These are phyloP conservation scores for Dalbergia cultrata DNA, from an alignment of 306 rosid genomes.

Conservation along the genomic window DNA sequence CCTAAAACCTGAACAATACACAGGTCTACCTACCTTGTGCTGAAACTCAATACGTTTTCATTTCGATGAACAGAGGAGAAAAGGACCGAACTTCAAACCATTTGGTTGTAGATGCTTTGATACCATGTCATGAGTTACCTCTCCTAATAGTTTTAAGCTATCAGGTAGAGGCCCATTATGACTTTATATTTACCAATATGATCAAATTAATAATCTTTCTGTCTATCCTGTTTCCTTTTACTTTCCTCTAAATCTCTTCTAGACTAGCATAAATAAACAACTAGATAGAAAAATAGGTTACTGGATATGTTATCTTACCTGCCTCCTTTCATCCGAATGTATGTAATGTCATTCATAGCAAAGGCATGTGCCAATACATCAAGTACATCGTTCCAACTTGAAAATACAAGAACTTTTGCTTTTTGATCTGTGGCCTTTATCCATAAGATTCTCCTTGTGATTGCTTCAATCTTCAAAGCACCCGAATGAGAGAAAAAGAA, in stretches of 20 bases:
- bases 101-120: neutral
- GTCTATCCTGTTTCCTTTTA: slow-evolving; percentile 6
- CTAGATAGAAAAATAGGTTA: slow-evolving; percentile 19
- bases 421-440: slow-evolving; percentile 76
- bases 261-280: slow-evolving; percentile 36
- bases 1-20: too few species aligned
- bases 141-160: neutral
- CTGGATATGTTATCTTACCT: slow-evolving; percentile 60
- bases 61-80: neutral
- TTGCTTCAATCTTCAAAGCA: slow-evolving; percentile 83
- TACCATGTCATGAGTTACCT: neutral
- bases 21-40: too few species aligned
- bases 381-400: slow-evolving; percentile 98
- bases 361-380: slow-evolving; percentile 95
- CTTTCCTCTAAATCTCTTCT: slow-evolving; percentile 21
- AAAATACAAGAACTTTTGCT: slow-evolving; percentile 88
- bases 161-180: neutral
- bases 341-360: slow-evolving; percentile 68
- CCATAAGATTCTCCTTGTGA: slow-evolving; percentile 90
- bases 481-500: slow-evolving; percentile 15
- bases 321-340: slow-evolving; percentile 94
- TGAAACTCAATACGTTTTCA: too few species aligned
- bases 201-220: slow-evolving; percentile 16
- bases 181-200: neutral
- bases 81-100: neutral